Base-by-base conservation (phyloP, 192 early-diverging fungal species). In the Coemansia sp. region DNA sequence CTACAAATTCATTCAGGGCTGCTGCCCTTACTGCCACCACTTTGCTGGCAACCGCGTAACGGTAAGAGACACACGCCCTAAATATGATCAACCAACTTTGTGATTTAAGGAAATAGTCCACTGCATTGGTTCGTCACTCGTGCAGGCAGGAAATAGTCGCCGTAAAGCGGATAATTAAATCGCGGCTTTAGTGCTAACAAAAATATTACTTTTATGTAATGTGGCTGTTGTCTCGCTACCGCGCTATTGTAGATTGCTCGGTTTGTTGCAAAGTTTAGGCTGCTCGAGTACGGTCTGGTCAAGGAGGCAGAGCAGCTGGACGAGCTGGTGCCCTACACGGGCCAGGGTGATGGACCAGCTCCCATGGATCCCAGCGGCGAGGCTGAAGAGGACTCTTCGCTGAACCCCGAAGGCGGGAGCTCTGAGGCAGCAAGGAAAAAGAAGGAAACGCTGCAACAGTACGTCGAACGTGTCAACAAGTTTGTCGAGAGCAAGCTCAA, bases 1-100 rank as follows among this genome's bases (percentile, higher is more conserved):
- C 71, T 91, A 89, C 70, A 85, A 83, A 57, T 65, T 95, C 35
- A 72, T 99, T 8, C 88, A 89, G 45, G 85, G 89, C 2, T 70
- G 81, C 37, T 99, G 97, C 70, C 78, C 87, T 18, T 92, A 91
- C 55, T 99, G 97, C 78, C 91, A 94, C 59, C 72, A 81, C 17
- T 86, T 98, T 57, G 74, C 60, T n/a, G 67, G 67, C 9, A 74
- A 64, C 24, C 64, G 71, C 8, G 71, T 67, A 15, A 74, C 59
- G 39, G 46, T 59, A 54, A 62, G 71, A 67, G n/a, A n/a, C n/a
- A n/a, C n/a, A n/a, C n/a, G n/a, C n/a, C n/a, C n/a, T n/a, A n/a
- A n/a, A n/a, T n/a, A n/a, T n/a, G n/a, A n/a, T n/a, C n/a, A n/a
- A n/a, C n/a, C n/a, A n/a, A n/a, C n/a, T n/a, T n/a, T n/a, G n/a